Base-by-base conservation (phyloP, 345 rosid genomes). In the Triadica sebifera region DNA sequence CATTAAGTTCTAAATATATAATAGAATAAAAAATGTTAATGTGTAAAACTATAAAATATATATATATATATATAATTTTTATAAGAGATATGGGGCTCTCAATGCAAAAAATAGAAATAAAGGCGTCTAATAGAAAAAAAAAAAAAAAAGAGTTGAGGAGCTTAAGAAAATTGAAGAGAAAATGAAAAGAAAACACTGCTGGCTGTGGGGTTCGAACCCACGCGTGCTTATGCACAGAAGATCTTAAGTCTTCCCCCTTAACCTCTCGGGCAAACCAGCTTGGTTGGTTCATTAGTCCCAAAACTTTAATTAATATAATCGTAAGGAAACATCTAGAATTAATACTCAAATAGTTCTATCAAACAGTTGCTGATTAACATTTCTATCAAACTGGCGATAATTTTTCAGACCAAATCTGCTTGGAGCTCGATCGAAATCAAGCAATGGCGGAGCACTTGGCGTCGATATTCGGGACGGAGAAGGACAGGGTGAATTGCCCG, bases 141-240 rank as follows among this genome's bases (percentile, higher is more conserved):
- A 20, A 59, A 2, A 60, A 25, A 20, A 4, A 60, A 51, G 17
- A 11, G 17, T 12, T 51, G 17, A 51, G 34, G 34, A 2, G 34
- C 34, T 29, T 29, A 20, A 20, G 19, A 58, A 24, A 12, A 5
- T 0, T 4, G 1, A 2, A 12, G 8, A 16, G 17, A 6, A 0
- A 68, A 4, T 1, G 1, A 0, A 0, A 0, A 20, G 13, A 8
- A 24, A 25, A 29, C 15, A 37, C 0, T 90, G 97, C 94, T 87
- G 96, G 96, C 98, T 89, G 92, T 89, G 96, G 96, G 96, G 92
- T 89, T 94, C 96, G 97, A 92, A 92, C 98, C 98, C 93, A 90
- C 91, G 93, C 93, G 97, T 87, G 88, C 96, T 89, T 86, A 77
- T 83, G 90, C 88, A 91, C 97, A 92, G 97, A 92, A 94, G 97